phyloP scores from a whole-genome alignment of 2,329 filamentous ascomycete species.

The Neonectria ditissima region DNA sequence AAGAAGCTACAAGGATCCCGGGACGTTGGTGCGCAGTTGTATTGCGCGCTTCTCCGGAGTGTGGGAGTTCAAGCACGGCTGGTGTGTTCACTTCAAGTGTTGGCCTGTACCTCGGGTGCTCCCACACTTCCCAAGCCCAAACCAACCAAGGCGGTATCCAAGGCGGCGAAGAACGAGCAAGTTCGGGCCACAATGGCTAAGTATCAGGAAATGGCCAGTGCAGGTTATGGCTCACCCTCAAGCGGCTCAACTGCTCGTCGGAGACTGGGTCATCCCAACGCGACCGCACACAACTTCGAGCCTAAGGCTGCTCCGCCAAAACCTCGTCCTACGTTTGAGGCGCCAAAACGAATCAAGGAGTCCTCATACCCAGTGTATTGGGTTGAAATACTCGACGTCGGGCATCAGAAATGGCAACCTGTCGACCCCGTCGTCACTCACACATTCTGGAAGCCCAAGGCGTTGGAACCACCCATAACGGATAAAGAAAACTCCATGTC shows the following conservation, averaged over 20 bases:
- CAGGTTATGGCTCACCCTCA: constrained; percentile 46
- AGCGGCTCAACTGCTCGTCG: constrained; percentile 56
- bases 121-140: constrained; percentile 61
- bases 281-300: constrained; percentile 62
- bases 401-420: constrained; percentile 91
- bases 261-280: constrained; percentile 66
- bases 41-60: constrained; percentile 87
- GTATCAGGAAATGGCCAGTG: constrained; percentile 50
- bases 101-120: constrained; percentile 73
- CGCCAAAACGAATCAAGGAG: constrained; percentile 67
- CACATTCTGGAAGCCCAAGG: constrained; percentile 77
- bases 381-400: constrained; percentile 90
- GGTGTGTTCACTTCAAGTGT: constrained; percentile 88
- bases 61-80: constrained; percentile 84
- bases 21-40: constrained; percentile 90
- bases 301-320: constrained; percentile 57
- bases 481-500: constrained; percentile 81
- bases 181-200: constrained; percentile 56
- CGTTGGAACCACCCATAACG: constrained; percentile 84
- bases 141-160: constrained; percentile 45
- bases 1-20: constrained; percentile 80
- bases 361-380: constrained; percentile 89
- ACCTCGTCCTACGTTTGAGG: constrained; percentile 48
- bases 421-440: constrained; percentile 87
- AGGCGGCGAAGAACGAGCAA: constrained; percentile 50